phyloP scores from a whole-genome alignment of 257 asterid genomes.

The Solanum tacnaense region DNA sequence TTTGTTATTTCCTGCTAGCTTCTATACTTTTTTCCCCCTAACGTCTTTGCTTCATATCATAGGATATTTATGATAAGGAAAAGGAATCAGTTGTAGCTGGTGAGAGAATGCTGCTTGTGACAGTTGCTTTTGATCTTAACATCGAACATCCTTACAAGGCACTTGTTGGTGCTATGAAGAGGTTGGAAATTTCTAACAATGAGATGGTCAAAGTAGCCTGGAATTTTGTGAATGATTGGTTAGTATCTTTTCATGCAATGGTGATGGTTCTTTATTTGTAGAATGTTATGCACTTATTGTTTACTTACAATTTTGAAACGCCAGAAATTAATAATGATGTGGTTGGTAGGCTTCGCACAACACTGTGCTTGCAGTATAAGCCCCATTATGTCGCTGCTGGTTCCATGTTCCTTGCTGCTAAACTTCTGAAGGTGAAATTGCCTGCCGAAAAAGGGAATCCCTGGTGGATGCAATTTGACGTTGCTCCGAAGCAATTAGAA shows the following conservation, averaged over 20 bases:
- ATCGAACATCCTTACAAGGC: constrained; percentile 56
- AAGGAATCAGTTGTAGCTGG: constrained; percentile 31
- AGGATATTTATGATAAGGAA: constrained; percentile 46
- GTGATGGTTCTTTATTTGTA: not conserved
- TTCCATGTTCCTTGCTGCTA: constrained; percentile 47
- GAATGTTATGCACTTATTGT: not conserved
- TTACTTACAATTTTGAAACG: not conserved
- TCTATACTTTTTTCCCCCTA: not conserved
- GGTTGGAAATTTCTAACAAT: constrained; percentile 28
- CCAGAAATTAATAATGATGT: not conserved
- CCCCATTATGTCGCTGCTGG: constrained; percentile 57
- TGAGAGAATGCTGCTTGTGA: constrained; percentile 44
- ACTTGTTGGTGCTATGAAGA: constrained; percentile 42
- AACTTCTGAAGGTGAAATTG: constrained; percentile 37
- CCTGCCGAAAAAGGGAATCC: constrained; percentile 28
- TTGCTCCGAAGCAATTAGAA: constrained; percentile 41
- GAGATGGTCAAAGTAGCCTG: constrained; percentile 47
- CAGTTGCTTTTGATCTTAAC: constrained; percentile 50
- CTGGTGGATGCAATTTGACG: constrained; percentile 71
- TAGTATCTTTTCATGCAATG: not conserved
- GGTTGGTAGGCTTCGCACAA: constrained; percentile 38
- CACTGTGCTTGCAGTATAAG: constrained; percentile 56
- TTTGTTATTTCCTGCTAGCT: not conserved
- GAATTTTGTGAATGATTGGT: constrained; percentile 68
- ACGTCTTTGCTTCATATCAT: constrained; percentile 2